Conservation (phyloP, 2,329 filamentous ascomycete species). For the Claviceps capensis region DNA sequence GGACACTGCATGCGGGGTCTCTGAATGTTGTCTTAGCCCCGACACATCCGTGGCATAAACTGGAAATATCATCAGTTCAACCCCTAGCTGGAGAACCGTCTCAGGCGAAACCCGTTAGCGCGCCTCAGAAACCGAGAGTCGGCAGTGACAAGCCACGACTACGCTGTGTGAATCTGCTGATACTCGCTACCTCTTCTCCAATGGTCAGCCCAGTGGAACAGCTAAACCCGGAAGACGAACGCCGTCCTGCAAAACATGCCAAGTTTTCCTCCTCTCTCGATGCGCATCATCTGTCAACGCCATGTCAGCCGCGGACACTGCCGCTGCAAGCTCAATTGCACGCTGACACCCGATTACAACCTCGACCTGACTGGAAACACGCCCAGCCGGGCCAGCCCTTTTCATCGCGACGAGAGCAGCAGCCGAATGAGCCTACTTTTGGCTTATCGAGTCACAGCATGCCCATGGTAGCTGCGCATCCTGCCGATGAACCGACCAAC, state of each 20-base stretch:
- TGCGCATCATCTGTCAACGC: background rate
- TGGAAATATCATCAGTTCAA: too few species aligned
- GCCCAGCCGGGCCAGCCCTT: background rate
- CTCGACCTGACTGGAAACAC: background rate
- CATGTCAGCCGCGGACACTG: background rate
- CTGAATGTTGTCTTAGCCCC: too few species aligned
- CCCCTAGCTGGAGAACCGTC: too few species aligned
- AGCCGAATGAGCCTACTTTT: background rate
- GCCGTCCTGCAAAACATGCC: slow-evolving; percentile 12
- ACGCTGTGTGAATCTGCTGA: background rate
- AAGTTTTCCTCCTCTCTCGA: slow-evolving; percentile 4
- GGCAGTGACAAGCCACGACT: too few species aligned
- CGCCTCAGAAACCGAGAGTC: too few species aligned
- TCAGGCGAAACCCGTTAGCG: too few species aligned
- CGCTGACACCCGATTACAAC: background rate
- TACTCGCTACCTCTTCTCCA: background rate
- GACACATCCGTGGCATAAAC: too few species aligned
- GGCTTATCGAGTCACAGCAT: background rate
- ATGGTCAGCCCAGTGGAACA: slow-evolving; percentile 8
- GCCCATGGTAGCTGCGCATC: background rate
- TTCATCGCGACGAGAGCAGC: background rate
- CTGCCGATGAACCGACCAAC: background rate
- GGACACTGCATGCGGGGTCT: too few species aligned
- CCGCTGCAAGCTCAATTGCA: background rate
- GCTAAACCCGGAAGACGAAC: slow-evolving; percentile 1